These are phyloP conservation scores for Pythium dissotocum DNA, from an alignment of 352 stramenopile species.

Conservation along the genomic window DNA sequence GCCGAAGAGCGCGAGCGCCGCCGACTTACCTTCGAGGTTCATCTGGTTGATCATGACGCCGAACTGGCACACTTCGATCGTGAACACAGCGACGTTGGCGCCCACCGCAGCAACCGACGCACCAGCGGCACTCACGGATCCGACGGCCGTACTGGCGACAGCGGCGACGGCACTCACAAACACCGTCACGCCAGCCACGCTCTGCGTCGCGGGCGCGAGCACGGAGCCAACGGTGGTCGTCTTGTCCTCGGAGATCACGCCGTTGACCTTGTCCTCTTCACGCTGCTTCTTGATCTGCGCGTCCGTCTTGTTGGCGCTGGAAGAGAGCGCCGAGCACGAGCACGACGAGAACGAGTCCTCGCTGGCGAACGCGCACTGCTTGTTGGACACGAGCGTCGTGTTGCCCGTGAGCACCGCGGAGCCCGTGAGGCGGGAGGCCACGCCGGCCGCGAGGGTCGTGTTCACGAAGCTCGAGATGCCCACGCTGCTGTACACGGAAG, in stretches of 20 bases:
- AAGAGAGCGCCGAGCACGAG: slow-evolving; percentile 58
- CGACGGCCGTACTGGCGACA: slow-evolving; percentile 61
- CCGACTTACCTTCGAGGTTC: slow-evolving; percentile 71
- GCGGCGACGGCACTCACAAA: slow-evolving; percentile 69
- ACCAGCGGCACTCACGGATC: slow-evolving; percentile 38
- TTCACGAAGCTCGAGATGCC: slow-evolving; percentile 61
- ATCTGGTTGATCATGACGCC: slow-evolving; percentile 76
- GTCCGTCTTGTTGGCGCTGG: slow-evolving; percentile 49
- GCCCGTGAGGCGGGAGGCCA: slow-evolving; percentile 39
- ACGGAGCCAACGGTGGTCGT: slow-evolving; percentile 58
- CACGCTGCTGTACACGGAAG: slow-evolving; percentile 58
- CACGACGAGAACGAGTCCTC: slow-evolving; percentile 70
- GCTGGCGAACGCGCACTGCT: slow-evolving; percentile 64
- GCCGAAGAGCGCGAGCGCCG: slow-evolving; percentile 62
- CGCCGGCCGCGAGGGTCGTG: slow-evolving; percentile 37
- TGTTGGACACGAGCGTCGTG: slow-evolving; percentile 52
- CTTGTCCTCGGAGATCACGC: slow-evolving; percentile 68
- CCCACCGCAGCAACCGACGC: slow-evolving; percentile 54
- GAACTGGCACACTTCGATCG: slow-evolving; percentile 82
- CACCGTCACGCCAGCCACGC: slow-evolving; percentile 68
- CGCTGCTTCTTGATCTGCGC: slow-evolving; percentile 63
- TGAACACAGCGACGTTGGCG: slow-evolving; percentile 68
- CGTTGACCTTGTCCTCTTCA: slow-evolving; percentile 37
- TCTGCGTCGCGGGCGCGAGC: slow-evolving; percentile 66
- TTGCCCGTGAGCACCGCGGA: slow-evolving; percentile 48